Conservation (phyloP, 495 filamentous ascomycete species). For the Trypethelium eluteriae region DNA sequence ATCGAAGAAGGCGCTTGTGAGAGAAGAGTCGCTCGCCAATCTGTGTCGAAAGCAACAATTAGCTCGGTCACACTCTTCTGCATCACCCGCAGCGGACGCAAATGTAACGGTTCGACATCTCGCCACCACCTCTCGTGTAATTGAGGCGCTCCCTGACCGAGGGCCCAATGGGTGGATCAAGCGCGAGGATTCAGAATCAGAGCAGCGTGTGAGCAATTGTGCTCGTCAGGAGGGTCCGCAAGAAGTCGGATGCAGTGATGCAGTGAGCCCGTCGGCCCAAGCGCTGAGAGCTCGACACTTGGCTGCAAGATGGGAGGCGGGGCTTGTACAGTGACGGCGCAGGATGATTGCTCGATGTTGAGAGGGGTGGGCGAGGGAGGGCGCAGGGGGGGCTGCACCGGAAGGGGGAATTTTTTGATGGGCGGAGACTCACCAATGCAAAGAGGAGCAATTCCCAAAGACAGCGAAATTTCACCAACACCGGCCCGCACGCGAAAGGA, state of each 20-base stretch:
- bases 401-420: background rate
- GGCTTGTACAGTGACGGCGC: background rate
- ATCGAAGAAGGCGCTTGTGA: conserved; percentile 12
- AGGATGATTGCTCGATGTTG: background rate
- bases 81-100: background rate
- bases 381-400: background rate
- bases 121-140: background rate
- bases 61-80: conserved; percentile 8
- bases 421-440: conserved; percentile 7
- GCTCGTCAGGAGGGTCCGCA: background rate
- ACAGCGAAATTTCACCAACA: conserved; percentile 12
- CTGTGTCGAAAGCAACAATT: background rate
- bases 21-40: conserved; percentile 13
- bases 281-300: background rate
- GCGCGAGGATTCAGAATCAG: background rate
- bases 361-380: background rate
- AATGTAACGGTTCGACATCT: conserved; percentile 5
- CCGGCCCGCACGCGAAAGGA: conserved; percentile 11
- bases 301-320: background rate
- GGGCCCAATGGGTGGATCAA: background rate
- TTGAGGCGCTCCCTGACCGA: background rate
- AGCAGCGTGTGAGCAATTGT: background rate
- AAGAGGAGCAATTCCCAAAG: conserved; percentile 12
- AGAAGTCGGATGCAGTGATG: background rate
- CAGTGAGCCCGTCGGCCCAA: background rate